Percentiles rank a stretch among this genome's conserved stretches.
Conservation (phyloP, 768 basidiomycete species). For the Hemileccinum impolitum region DNA sequence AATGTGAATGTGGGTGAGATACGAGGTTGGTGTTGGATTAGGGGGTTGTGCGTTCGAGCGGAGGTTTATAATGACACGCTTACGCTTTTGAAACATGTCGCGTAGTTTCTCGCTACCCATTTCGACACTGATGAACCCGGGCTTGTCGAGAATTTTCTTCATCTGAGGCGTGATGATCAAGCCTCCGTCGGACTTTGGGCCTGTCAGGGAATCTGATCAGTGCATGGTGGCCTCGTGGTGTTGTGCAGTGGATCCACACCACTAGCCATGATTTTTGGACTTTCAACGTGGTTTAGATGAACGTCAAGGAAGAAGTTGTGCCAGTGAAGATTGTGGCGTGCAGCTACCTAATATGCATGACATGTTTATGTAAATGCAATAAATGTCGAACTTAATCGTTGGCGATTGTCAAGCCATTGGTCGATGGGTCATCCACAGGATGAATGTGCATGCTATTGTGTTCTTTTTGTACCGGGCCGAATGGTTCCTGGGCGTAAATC, state of each 20-base stretch:
- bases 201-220: conserved; percentile 11
- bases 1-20: not conserved
- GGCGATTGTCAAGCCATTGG: no score
- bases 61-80: not conserved
- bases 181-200: conserved; percentile 15
- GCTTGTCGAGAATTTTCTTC: conserved; percentile 22
- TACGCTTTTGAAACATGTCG: conserved; percentile 29
- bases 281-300: not conserved
- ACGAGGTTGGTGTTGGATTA: not conserved
- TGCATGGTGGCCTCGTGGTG: no score
- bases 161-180: conserved; percentile 27
- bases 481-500: no score
- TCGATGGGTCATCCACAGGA: no score
- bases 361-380: no score
- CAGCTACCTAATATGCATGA: no score
- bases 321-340: not conserved
- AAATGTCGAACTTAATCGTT: no score
- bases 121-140: conserved; percentile 22
- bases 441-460: no score
- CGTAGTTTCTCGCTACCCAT: conserved; percentile 28
- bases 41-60: not conserved
- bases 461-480: no score
- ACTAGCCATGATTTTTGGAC: conserved; percentile 9
- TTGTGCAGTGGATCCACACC: conserved; percentile 2
- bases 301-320: not conserved